Base-by-base conservation (phyloP, 2,329 filamentous ascomycete genomes). In the Clarireedia homoeocarpa region DNA sequence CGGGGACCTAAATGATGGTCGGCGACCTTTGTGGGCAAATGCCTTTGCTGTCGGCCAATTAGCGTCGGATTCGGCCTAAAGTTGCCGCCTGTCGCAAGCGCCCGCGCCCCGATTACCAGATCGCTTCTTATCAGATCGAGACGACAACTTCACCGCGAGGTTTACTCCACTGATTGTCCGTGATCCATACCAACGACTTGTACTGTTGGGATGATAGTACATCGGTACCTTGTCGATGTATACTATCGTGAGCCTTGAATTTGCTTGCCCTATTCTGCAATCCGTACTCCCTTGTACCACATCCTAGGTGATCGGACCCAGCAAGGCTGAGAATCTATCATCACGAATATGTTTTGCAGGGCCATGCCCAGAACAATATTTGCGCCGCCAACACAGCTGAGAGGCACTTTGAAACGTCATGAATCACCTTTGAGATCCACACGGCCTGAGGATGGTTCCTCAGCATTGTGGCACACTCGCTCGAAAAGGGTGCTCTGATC, bases 41-140 rank as follows among this genome's bases (percentile, higher is more conserved):
- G 42, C 26, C 24, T 49, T 47, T 38, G 45, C 17, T n/a, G 20
- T 56, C 46, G 44, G 48, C 59, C 58, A 57, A 48, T 58, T 42
- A 55, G 44, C 14, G 46, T 49, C n/a, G 24, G 39, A 20, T 55
- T 23, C 34, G 27, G 36, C 39, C n/a, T 14, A 30, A 20, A 20
- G 50, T 20, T 55, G 27, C 40, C 47, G 53, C 47, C 17, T 50
- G 38, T 55, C 47, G 34, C 34, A 54, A 54, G 52, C 52, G 45
- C 53, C 26, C n/a, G 34, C 17, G 46, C 17, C 24, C 24, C 3
- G 20, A 17, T 45, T n/a, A 42, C 45, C 17, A 51, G 23, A 30
- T 55, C 20, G 17, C 20, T 10, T n/a, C 39, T 38, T 26, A 39
- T 42, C 30, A 34, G 12, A 34, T 34, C 30, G 30, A 34, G 30